Base-by-base conservation (phyloP, 163 green algal genomes). In the Trebouxiophyceae sp. region DNA sequence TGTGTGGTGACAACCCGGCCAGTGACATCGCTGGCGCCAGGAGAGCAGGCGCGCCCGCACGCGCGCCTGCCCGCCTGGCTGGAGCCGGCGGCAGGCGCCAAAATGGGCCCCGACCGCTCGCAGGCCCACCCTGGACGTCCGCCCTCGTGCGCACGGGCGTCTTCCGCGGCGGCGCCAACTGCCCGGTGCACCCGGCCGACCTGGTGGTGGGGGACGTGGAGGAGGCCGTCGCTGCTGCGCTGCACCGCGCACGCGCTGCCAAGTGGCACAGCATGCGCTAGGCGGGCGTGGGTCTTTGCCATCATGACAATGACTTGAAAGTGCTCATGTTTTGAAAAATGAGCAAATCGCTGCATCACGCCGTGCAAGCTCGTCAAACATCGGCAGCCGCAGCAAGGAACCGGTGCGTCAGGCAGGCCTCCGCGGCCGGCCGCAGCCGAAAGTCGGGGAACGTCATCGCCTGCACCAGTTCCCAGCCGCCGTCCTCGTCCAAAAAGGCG, bases 111-210 rank as follows among this genome's bases (percentile, higher is more conserved):
- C n/a, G n/a, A n/a, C n/a, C n/a, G n/a, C 12, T 50, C 12, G 39
- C 63, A 67, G 69, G 69, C 3, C 57, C 12, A 7, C 72, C 72
- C 3, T 79, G 67, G 67, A 56, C 67, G 34, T 84, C 78, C 23
- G 71, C 92, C n/a, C 81, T 95, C n/a, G 87, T 95, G 54, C 61
- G 78, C 20, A 95, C 86, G 54, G 86, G 86, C 27, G 85, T 93
- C 46, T 89, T 88, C 46, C 44, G 75, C 29, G 78, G 79, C 23
- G 67, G 54, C 22, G 2, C 55, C 22, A 90, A 93, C 70, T 76
- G 72, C 61, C 33, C 39, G 3, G 45, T 61, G 1, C 69, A 90
- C 68, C 74, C 81, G 7, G 86, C 86, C 19, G 56, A 73, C 23
- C 54, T 93, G 27, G 76, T 82, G 27, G 84, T 95, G 8, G 69